Evolutionary conservation across 352 stramenopile genomes (phyloP), one percentile per base, ranked within the genome.

Genomic region (Globisporangium cederbergense): DNA sequence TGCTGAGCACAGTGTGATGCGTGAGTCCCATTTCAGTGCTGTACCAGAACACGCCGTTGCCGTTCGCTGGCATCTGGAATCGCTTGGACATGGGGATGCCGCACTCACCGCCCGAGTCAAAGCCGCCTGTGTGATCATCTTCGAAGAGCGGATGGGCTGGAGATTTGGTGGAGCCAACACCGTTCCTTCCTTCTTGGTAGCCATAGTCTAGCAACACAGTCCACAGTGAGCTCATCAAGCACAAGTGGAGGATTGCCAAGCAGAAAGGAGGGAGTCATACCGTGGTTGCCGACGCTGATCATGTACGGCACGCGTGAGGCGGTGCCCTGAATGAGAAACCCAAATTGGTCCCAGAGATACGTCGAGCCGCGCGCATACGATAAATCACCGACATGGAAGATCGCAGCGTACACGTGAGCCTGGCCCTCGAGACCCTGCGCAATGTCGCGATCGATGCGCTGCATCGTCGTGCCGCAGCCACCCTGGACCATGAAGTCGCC

Each of bases 331-430:
- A 97, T 94, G 60, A 97, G 76, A 34, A 86, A 61, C 16, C 88
- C 76, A 47, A 90, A 93, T 49, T 93, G 78, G 40, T 97, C 90
- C 91, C 91, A 97, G 53, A 92, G 71, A 45, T 76, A 90, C 3
- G 88, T 91, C 10, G 70, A 56, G 2, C 80, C 79, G 42, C 70
- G 76, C 8, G 88, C 88, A 65, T 96, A 96, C 28, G 80, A 73
- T 20, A 94, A 50, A 64, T 96, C 89, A 38, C 89, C 90, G 55
- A 97, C 72, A 59, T 96, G 88, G 70, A 97, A 78, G n/a, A 96
- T 75, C 3, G 66, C 83, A 4, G 75, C 75, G 45, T 89, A 81
- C 52, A 89, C 81, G 56, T 74, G 68, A 22, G 86, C 76, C 10
- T 59, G 65, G 49, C 56, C 46, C 5, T 43, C 9, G 13, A 49